These are phyloP conservation scores for Kodamaea sp. DNA, from an alignment of 1,139 yeast genomes.

Conservation along the genomic window DNA sequence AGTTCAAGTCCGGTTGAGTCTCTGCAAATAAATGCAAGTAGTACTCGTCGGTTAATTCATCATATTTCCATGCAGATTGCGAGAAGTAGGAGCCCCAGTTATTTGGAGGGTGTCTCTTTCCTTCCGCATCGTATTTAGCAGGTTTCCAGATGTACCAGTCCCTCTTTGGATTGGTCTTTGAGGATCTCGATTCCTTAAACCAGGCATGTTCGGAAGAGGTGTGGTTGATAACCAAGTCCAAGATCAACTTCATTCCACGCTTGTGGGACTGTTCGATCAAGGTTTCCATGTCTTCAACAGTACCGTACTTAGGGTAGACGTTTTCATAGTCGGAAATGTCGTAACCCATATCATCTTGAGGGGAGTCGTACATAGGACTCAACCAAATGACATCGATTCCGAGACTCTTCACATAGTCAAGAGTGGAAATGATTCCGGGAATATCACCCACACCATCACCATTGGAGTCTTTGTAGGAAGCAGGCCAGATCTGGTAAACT, in stretches of 20 bases:
- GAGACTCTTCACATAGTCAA: conserved; percentile 23
- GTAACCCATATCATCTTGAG: conserved; percentile 30
- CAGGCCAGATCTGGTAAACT: conserved; percentile 29
- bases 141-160: conserved; percentile 29
- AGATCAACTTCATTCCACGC: conserved; percentile 24
- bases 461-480: conserved; percentile 27
- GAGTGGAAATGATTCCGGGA: conserved; percentile 24
- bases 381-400: conserved; percentile 27
- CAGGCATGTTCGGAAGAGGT: conserved; percentile 25
- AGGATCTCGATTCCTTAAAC: conserved; percentile 26
- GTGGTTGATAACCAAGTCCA: conserved; percentile 28
- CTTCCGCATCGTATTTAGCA: conserved; percentile 20
- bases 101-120: conserved; percentile 26
- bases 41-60: conserved; percentile 25
- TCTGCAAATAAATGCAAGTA: conserved; percentile 25
- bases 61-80: conserved; percentile 27
- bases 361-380: conserved; percentile 27
- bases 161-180: conserved; percentile 24
- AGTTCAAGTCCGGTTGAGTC: conserved; percentile 27
- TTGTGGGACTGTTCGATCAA: conserved; percentile 21
- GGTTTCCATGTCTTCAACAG: conserved; percentile 23
- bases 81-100: conserved; percentile 27
- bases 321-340: conserved; percentile 25
- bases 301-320: conserved; percentile 26
- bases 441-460: conserved; percentile 29